Conservation (phyloP, 139 green algal species). For the Coelastrella sp. region DNA sequence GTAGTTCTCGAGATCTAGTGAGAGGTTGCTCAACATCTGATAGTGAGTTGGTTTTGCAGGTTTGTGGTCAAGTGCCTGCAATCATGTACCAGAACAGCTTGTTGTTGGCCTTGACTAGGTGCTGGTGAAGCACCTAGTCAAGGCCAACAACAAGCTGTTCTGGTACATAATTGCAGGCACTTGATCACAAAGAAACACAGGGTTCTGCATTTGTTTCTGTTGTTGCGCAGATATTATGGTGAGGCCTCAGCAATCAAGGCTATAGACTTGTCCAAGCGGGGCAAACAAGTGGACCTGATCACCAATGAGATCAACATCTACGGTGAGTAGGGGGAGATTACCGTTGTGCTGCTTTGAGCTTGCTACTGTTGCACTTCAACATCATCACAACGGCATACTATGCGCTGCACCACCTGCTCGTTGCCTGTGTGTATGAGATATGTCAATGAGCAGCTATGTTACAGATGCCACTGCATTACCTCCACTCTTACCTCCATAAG, state of each 20-base stretch:
- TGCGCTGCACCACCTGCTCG: neutral
- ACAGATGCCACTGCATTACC: neutral
- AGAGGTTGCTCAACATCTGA: too few species aligned
- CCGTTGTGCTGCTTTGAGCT: too few species aligned
- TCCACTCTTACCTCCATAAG: neutral
- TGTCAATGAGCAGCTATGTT: neutral
- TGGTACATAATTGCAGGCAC: neutral
- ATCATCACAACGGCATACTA: neutral
- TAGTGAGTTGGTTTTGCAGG: too few species aligned
- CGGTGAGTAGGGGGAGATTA: too few species aligned
- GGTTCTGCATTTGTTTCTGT: neutral
- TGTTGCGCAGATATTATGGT: neutral
- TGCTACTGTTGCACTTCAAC: too few species aligned
- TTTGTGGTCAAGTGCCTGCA: neutral
- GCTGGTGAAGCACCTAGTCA: neutral
- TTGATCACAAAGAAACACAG: neutral
- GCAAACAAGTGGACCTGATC: neutral
- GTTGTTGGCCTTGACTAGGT: neutral
- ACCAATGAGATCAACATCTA: too few species aligned
- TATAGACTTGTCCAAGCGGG: slow-evolving; percentile 12
- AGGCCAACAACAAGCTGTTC: neutral
- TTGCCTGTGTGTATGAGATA: neutral
- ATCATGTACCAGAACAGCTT: neutral
- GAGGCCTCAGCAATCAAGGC: neutral
- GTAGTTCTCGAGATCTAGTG: too few species aligned